phyloP scores from a whole-genome alignment of 2,329 filamentous ascomycete genomes.

The Ceratocystiopsis sp. region DNA sequence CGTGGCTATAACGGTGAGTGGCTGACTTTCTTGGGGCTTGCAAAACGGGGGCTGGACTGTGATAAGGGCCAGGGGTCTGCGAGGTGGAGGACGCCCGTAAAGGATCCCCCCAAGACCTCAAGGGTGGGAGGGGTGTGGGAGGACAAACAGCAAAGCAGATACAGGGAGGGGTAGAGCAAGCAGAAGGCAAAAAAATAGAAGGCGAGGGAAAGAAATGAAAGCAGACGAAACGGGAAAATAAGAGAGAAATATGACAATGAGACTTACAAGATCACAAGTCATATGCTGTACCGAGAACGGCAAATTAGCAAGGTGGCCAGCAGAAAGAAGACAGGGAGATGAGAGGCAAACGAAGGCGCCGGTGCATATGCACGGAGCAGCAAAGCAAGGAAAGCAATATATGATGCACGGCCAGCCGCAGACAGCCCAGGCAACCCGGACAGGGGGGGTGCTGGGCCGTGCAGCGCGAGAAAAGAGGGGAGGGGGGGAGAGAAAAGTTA shows the following conservation, averaged over 20 bases:
- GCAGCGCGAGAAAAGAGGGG: no score
- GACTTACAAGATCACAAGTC: slow-evolving; percentile 78
- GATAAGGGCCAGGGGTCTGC: neutral
- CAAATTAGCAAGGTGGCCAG: slow-evolving; percentile 3
- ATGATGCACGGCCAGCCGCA: no score
- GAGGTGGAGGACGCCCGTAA: slow-evolving; percentile 13
- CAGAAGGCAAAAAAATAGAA: neutral
- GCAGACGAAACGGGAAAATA: neutral
- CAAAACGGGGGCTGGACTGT: neutral
- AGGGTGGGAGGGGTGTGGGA: slow-evolving; percentile 5
- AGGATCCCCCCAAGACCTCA: neutral
- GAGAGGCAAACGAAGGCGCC: slow-evolving; percentile 4
- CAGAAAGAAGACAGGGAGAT: neutral
- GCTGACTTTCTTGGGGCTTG: neutral
- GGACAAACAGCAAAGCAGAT: slow-evolving; percentile 1
- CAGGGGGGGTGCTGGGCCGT: no score
- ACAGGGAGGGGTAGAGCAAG: neutral
- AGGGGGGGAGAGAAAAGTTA: no score
- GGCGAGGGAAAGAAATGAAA: neutral
- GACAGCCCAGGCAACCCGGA: neutral
- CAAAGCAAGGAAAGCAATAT: neutral
- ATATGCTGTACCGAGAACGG: slow-evolving; percentile 47
- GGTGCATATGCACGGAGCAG: neutral
- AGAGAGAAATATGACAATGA: slow-evolving; percentile 10
- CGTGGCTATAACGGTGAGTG: slow-evolving; percentile 46